Conservation (phyloP, 495 filamentous ascomycete species). For the Penicillium samsonianum region DNA sequence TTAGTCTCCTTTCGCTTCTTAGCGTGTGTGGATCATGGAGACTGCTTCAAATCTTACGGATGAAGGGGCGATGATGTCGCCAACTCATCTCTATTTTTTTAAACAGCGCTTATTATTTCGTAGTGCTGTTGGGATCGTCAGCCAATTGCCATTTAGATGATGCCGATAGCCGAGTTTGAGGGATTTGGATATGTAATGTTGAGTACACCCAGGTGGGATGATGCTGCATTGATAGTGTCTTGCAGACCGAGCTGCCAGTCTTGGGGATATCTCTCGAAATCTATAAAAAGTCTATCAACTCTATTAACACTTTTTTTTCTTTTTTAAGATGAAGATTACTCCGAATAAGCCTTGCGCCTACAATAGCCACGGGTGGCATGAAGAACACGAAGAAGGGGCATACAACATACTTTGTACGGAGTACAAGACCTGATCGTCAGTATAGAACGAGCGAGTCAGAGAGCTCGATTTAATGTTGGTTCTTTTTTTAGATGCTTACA, state of each 20-base stretch:
- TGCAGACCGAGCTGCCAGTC: background rate
- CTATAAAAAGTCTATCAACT: background rate
- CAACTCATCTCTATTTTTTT: background rate
- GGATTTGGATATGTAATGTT: background rate
- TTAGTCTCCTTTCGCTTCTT: background rate
- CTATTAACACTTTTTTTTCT: too few species aligned
- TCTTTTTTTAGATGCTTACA: conserved; percentile 21
- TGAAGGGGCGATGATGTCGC: background rate
- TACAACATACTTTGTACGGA: too few species aligned
- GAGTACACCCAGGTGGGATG: too few species aligned
- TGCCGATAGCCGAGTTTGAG: background rate
- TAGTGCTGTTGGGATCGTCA: background rate
- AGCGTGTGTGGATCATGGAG: background rate
- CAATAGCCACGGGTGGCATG: background rate
- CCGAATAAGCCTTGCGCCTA: background rate
- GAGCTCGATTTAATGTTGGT: conserved; percentile 18
- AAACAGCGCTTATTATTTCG: background rate
- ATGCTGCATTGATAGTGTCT: too few species aligned
- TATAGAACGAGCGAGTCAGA: conserved; percentile 16
- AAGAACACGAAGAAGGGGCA: background rate
- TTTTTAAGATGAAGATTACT: background rate
- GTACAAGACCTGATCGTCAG: too few species aligned
- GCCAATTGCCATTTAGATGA: background rate
- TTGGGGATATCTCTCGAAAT: background rate
- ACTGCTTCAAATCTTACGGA: background rate